Evolutionary conservation across 2,329 filamentous ascomycete genomes (phyloP).

Genomic region (Pezicula carpinea): DNA sequence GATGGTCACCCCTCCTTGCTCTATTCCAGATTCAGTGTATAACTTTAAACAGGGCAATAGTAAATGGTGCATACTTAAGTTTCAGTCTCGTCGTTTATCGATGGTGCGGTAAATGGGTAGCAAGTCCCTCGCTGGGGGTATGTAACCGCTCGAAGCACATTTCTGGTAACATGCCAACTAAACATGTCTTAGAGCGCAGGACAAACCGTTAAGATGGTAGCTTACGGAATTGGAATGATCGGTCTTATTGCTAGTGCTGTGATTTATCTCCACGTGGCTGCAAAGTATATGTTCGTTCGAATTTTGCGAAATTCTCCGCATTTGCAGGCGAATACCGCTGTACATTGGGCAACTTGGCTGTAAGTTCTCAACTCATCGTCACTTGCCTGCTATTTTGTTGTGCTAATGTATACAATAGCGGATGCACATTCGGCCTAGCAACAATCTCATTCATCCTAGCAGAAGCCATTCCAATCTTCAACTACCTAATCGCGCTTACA

Average conservation of each 20-base stretch:
- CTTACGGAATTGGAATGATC: slow-evolving; percentile 52
- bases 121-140: slow-evolving; percentile 50
- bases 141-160: background rate
- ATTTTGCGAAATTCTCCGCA: slow-evolving; percentile 43
- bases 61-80: slow-evolving; percentile 50
- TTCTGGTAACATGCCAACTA: background rate
- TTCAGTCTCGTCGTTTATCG: slow-evolving; percentile 48
- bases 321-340: slow-evolving; percentile 41
- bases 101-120: slow-evolving; percentile 57
- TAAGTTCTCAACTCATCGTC: background rate
- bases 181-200: slow-evolving; percentile 40
- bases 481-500: slow-evolving; percentile 40
- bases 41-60: slow-evolving; percentile 53
- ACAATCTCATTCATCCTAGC: slow-evolving; percentile 43
- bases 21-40: too few relatives aligned
- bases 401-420: slow-evolving; percentile 1
- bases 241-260: slow-evolving; percentile 43
- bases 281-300: slow-evolving; percentile 51
- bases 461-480: slow-evolving; percentile 47
- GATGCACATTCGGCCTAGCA: slow-evolving; percentile 36
- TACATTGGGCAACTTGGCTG: slow-evolving; percentile 47
- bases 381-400: too few relatives aligned
- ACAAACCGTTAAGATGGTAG: slow-evolving; percentile 50
- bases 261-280: slow-evolving; percentile 39
- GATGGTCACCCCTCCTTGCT: too few relatives aligned